phyloP scores from a whole-genome alignment of 768 basidiomycete genomes.

The Chalciporus piperatus region DNA sequence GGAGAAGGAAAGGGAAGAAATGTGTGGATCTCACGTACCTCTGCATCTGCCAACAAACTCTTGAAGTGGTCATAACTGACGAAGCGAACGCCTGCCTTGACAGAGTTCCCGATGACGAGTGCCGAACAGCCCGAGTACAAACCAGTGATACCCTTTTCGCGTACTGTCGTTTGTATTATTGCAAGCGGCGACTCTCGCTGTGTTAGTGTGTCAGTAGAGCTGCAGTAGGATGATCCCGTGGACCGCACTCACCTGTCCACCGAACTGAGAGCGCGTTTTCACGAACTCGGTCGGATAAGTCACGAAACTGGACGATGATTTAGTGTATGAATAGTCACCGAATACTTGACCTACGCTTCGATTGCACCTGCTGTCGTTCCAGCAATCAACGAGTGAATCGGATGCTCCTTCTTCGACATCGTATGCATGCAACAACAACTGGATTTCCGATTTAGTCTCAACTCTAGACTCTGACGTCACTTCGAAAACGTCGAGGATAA shows the following conservation, averaged over 20 bases:
- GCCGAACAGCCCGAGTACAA: constrained; percentile 94
- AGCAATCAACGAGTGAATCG: constrained; percentile 82
- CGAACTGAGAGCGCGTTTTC: constrained; percentile 92
- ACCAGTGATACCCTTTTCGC: constrained; percentile 72
- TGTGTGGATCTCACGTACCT: constrained; percentile 48
- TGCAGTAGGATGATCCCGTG: neutral
- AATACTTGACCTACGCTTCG: constrained; percentile 68
- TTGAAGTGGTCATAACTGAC: constrained; percentile 95
- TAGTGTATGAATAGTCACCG: constrained; percentile 19
- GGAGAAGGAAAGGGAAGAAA: neutral
- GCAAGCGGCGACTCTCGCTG: constrained; percentile 68
- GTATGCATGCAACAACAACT: constrained; percentile 28
- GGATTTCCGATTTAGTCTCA: neutral
- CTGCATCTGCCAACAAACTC: constrained; percentile 69
- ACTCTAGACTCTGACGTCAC: constrained; percentile 22
- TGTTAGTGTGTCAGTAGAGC: neutral
- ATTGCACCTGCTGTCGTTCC: constrained; percentile 91
- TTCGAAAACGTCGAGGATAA: constrained; percentile 6
- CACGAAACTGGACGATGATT: constrained; percentile 57
- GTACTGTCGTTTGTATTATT: constrained; percentile 73
- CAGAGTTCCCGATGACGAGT: constrained; percentile 84
- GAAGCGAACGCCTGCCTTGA: constrained; percentile 96
- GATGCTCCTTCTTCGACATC: constrained; percentile 71
- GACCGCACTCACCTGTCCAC: constrained; percentile 55
- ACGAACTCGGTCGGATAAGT: constrained; percentile 92